Evolutionary conservation across 2,329 filamentous ascomycete species (phyloP).

Genomic region (Lachnellula hyalina): DNA sequence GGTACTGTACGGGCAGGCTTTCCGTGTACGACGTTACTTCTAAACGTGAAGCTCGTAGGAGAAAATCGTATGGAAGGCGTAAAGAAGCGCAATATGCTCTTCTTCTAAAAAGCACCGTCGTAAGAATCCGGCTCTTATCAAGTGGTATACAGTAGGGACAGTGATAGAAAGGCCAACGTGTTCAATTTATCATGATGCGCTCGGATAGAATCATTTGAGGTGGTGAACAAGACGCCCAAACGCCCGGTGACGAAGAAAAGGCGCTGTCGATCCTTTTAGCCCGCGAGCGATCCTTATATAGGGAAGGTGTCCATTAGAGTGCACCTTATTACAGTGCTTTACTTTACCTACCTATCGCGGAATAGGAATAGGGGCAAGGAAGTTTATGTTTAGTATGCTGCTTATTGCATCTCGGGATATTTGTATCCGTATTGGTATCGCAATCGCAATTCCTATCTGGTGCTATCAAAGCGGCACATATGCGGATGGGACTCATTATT

Average conservation of each 20-base stretch:
- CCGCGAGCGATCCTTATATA: no score
- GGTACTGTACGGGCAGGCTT: background rate
- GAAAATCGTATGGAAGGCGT: background rate
- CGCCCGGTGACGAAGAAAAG: background rate
- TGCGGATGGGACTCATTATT: no score
- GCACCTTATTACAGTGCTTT: background rate
- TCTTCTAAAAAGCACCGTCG: background rate
- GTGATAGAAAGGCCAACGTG: slow-evolving; percentile 6
- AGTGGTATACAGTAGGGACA: background rate
- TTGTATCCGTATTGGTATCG: no score
- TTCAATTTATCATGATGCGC: background rate
- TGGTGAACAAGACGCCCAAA: background rate
- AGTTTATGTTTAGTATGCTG: background rate
- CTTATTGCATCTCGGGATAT: no score
- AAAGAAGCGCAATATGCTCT: background rate
- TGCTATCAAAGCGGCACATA: no score
- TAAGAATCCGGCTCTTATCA: background rate
- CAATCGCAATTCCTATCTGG: background rate
- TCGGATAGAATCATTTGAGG: background rate
- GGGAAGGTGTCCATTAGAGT: background rate
- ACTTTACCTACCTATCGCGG: background rate
- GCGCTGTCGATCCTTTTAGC: background rate
- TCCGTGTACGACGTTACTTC: no score
- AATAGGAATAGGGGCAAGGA: background rate
- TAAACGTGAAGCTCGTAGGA: background rate